phyloP scores from a whole-genome alignment of 2,329 filamentous ascomycete species.

The Penicillium sp. region DNA sequence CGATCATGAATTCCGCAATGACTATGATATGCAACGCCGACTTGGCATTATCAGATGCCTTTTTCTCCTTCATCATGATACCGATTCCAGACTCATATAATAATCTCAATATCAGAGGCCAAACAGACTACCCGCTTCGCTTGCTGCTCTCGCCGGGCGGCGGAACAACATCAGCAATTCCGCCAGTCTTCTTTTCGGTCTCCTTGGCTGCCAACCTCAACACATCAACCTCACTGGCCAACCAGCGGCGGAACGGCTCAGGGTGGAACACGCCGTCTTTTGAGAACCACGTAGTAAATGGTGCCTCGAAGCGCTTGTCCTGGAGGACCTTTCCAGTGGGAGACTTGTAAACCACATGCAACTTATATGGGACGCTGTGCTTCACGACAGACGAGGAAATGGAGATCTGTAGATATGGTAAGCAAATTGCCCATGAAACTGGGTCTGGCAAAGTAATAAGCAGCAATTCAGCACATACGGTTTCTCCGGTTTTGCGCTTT shows the following conservation, averaged over 20 bases:
- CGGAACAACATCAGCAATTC: constrained; percentile 19
- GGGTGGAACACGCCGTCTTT: constrained; percentile 58
- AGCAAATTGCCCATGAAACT: neutral
- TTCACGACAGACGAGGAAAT: constrained; percentile 74
- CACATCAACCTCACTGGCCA: constrained; percentile 57
- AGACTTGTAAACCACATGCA: constrained; percentile 57
- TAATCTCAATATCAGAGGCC: neutral
- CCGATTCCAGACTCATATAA: neutral
- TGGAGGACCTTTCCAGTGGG: constrained; percentile 40
- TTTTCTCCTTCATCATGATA: neutral
- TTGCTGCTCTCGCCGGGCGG: constrained; percentile 12
- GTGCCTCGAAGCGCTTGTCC: constrained; percentile 52
- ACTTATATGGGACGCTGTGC: constrained; percentile 74
- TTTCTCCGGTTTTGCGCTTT: constrained; percentile 64
- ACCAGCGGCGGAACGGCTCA: constrained; percentile 61
- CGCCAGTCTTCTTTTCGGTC: constrained; percentile 32
- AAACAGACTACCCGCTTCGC: constrained; percentile 12
- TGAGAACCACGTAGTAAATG: constrained; percentile 62
- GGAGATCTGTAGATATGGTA: constrained; percentile 56
- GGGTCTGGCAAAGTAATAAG: neutral
- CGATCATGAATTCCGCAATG: neutral
- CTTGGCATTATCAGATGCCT: constrained; percentile 4
- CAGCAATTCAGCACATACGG: constrained; percentile 40
- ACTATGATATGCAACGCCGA: constrained; percentile 1
- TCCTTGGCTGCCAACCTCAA: constrained; percentile 50